Conservation (phyloP, 2,329 filamentous ascomycete species). For the Monosporascus cannonballus region DNA sequence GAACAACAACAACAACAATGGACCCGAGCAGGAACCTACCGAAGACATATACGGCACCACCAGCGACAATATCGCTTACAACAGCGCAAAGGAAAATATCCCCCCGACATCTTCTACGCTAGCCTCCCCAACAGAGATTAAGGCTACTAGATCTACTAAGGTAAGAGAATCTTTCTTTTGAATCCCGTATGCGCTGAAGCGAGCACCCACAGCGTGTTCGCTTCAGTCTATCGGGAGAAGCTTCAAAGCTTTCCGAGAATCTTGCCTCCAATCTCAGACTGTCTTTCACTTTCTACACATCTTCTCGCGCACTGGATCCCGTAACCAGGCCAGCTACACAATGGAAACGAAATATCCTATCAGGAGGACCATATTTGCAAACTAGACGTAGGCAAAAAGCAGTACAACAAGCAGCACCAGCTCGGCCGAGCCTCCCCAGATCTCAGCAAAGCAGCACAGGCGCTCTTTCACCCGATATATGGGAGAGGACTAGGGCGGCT, state of each 20-base stretch:
- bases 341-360: neutral
- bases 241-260: neutral
- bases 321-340: neutral
- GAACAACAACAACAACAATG: constrained; percentile 15
- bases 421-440: neutral
- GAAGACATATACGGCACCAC: constrained; percentile 28
- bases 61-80: constrained; percentile 17
- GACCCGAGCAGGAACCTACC: constrained; percentile 9
- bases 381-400: neutral
- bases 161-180: neutral
- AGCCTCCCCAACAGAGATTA: neutral
- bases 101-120: constrained; percentile 25
- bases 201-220: neutral
- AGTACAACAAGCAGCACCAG: neutral
- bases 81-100: constrained; percentile 40
- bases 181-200: neutral
- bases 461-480: neutral
- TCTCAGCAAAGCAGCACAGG: neutral
- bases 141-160: neutral
- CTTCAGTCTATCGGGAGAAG: neutral
- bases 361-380: neutral
- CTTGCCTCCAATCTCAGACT: neutral
- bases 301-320: neutral
- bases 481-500: neutral
- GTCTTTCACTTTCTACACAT: neutral